These are phyloP conservation scores for Cladobotryum protrusum DNA, from an alignment of 2,329 filamentous ascomycete species.

Conservation along the genomic window DNA sequence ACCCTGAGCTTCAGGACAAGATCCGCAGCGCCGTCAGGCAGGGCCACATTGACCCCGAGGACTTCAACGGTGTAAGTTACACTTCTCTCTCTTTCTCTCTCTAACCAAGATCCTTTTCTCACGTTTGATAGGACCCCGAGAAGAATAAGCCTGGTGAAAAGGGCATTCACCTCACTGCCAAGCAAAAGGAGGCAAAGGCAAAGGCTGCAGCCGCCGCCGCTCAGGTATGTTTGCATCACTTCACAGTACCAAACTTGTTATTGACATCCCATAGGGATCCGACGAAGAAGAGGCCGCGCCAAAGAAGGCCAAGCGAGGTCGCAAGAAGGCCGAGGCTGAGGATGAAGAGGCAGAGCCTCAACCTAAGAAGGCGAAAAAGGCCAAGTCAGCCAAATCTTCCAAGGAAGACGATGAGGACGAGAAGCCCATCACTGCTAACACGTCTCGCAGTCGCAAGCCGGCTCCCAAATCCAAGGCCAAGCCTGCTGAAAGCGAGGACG, in stretches of 20 bases:
- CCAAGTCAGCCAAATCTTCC: constrained; percentile 17
- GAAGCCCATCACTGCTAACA: constrained; percentile 19
- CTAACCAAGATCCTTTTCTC: constrained; percentile 7
- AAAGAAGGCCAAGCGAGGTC: constrained; percentile 29
- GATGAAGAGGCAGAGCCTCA: constrained; percentile 29
- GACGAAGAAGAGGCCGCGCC: constrained; percentile 23
- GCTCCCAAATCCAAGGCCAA: constrained; percentile 12
- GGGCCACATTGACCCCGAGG: constrained; percentile 76
- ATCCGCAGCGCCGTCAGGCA: constrained; percentile 64
- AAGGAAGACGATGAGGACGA: constrained; percentile 20
- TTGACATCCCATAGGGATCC: constrained; percentile 20
- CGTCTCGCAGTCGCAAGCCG: constrained; percentile 17
- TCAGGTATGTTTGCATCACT: constrained; percentile 12
- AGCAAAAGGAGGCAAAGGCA: constrained; percentile 30
- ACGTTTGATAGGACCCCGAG: constrained; percentile 56
- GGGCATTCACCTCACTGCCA: constrained; percentile 50
- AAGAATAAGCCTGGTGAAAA: constrained; percentile 62
- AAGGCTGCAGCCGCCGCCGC: constrained; percentile 24
- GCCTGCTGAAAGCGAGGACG: constrained; percentile 3
- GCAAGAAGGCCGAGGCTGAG: constrained; percentile 26
- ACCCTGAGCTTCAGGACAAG: constrained; percentile 64
- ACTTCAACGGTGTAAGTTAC: constrained; percentile 77
- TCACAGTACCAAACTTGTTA: constrained; percentile 1
- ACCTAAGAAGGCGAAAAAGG: constrained; percentile 31
- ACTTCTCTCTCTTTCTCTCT: not conserved